phyloP scores from a whole-genome alignment of 164 flowering plant species.

The Hamamelis virginiana region DNA sequence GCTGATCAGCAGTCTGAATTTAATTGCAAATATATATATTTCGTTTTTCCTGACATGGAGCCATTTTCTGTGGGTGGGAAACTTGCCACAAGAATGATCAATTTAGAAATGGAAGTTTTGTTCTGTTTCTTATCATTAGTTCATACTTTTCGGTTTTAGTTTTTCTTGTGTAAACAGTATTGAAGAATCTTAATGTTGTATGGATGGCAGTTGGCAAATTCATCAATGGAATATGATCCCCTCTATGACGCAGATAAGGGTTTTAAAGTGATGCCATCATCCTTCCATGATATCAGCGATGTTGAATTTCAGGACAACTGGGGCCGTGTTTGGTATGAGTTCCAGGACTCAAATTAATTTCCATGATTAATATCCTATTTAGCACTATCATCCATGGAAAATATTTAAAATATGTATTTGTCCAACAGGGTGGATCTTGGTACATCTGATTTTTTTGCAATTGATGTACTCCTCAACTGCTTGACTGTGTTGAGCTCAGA shows the following conservation, averaged over 20 bases:
- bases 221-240: slow-evolving; percentile 72
- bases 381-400: neutral
- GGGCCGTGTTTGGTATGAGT: slow-evolving; percentile 81
- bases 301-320: slow-evolving; percentile 95
- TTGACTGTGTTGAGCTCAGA: slow-evolving; percentile 83
- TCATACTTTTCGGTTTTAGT: neutral
- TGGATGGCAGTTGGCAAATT: slow-evolving; percentile 58
- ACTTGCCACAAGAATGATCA: neutral
- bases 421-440: slow-evolving; percentile 92
- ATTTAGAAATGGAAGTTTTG: neutral
- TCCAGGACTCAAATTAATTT: neutral
- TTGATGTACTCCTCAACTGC: slow-evolving; percentile 92
- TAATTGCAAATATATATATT: no score
- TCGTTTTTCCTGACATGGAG: neutral
- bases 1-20: no score
- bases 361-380: neutral
- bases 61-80: neutral
- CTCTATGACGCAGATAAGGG: slow-evolving; percentile 78
- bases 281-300: slow-evolving; percentile 90
- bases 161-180: neutral
- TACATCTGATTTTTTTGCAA: slow-evolving; percentile 74
- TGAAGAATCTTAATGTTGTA: neutral
- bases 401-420: neutral
- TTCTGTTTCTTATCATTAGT: neutral
- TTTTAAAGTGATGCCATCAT: slow-evolving; percentile 72